Evolutionary conservation across 2,329 filamentous ascomycete genomes (phyloP), one percentile per base, ranked within the genome.

Genomic region (Cladosporium velox): DNA sequence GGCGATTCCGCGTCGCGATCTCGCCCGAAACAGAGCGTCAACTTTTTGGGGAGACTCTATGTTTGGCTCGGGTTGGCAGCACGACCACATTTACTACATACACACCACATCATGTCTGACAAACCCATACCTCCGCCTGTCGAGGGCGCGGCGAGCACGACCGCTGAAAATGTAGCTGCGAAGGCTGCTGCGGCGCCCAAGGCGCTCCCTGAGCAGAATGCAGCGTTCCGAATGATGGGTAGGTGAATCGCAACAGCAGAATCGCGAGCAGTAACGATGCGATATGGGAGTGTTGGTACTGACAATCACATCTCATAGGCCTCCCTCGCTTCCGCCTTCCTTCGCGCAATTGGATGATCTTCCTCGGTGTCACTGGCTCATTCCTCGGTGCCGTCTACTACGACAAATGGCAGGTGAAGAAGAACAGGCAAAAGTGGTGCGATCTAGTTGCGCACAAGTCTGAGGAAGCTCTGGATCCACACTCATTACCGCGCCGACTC

Each of bases 321-420:
- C 83, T 99, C 66, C 94, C 94, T 60, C 91, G 90, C 71, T 87
- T 97, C 68, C 90, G 91, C 67, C 87, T 99, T 21, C 95, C 95
- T 8, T 98, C 94, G 21, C 91, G 95, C 68, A 98, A 98, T 78
- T 99, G 95, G 95, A 88, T 95, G 80, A 97, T 99, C 74, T 99
- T 99, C 82, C 88, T 93, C 79, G 84, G 90, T 57, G 78, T 98
- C 65, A 90, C 90, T 12, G 89, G 89, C 63, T 87, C 91, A 57
- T 90, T 97, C 76, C 88, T 91, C 6, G 88, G 87, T 18, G 91
- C 92, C 62, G 85, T 98, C 65, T 86, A 95, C 76, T 97, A 99
- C 83, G 95, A 99, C 80, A 92, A 92, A 75, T 89, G 91, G 67
- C 90, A 98, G 81, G 97, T 94, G 83, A 91, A 89, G 73, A 88